A percentile compares a stretch with the other conserved stretches of the same genome.
phyloP scores from a whole-genome alignment of 2,329 filamentous ascomycete species.

The Drechslerella coelobrocha region DNA sequence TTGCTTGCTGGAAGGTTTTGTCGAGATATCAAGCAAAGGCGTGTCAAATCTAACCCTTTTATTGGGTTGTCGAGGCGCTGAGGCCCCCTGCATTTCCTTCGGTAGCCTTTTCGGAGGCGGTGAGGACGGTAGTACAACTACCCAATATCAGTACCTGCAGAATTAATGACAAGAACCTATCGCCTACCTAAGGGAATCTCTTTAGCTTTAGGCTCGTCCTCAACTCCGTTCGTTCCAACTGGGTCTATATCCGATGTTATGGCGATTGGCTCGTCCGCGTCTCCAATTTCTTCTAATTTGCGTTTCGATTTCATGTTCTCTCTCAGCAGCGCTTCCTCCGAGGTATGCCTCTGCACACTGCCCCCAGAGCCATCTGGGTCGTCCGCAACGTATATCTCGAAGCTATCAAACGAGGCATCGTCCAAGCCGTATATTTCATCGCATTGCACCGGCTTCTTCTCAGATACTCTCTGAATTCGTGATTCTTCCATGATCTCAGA shows the following conservation, averaged over 20 bases:
- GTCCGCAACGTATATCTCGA: constrained; percentile 36
- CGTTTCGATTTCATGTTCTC: constrained; percentile 5
- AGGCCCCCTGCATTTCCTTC: not conserved
- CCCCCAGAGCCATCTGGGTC: not conserved
- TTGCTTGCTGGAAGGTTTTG: constrained; percentile 4
- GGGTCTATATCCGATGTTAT: not conserved
- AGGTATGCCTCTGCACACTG: constrained; percentile 2
- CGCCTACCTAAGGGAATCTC: constrained; percentile 20
- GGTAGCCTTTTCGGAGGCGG: not conserved
- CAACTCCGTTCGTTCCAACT: no score
- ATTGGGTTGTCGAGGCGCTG: constrained; percentile 4
- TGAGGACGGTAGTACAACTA: constrained; percentile 25
- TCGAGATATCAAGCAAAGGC: constrained; percentile 8
- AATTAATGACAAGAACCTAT: not conserved
- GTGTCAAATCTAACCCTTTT: constrained; percentile 29
- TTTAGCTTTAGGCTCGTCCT: not conserved
- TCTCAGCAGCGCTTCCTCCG: constrained; percentile 11
- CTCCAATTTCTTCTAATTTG: constrained; percentile 2
- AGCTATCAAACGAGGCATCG: constrained; percentile 29
- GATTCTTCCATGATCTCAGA: constrained; percentile 33
- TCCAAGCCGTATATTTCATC: constrained; percentile 23
- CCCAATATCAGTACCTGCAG: not conserved
- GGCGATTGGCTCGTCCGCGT: not conserved
- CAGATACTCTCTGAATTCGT: not conserved
- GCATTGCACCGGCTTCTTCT: not conserved